Evolutionary conservation across 2,329 filamentous ascomycete genomes (phyloP), one percentile per base, ranked within the genome.

Genomic region (Microsporum canis): DNA sequence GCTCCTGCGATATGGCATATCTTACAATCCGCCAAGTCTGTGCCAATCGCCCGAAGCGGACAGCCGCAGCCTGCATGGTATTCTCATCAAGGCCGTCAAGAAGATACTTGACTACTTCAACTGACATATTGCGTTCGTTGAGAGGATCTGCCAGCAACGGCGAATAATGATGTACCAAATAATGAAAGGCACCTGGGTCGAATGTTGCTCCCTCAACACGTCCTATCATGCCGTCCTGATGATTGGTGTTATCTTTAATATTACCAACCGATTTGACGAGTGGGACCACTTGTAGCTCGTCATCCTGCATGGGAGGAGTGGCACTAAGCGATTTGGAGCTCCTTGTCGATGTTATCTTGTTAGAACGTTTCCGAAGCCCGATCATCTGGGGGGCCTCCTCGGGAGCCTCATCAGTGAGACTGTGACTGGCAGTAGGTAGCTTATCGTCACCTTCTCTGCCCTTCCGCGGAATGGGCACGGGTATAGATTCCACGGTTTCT

Each of bases 21-120:
- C 78, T 79, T 38, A 84, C 70, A 27, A 85, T 77, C 60, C 77
- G 78, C 83, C 83, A 86, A 23, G 81, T 82, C 64, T 84, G 80
- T 36, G 83, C 80, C 53, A 82, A 71, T 60, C 79, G 76, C 65
- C 79, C 74, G 63, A 79, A 71, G 43, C 78, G 77, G 38, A 77
- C 76, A 61, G 75, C 72, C 63, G 82, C 76, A 31, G 81, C 81
- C 64, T 79, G 76, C 53, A 76, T 72, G 3, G 80, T 80, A 69
- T 85, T 85, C 38, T 78, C 75, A 59, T 79, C 75, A 57, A 84
- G 78, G 4, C 76, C 74, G 7, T 76, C 72, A 23, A 75, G 63
- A 47, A 79, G 64, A 6, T 67, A 67, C 8, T 66, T 68, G 39
- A 77, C 63, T 6, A 67, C 63, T 59, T 71, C 65, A 34, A 66